A percentile compares a stretch with the other conserved stretches of the same genome.
Evolutionary conservation across 352 stramenopile genomes (phyloP).

Genomic region (Pythium phragmiticola): DNA sequence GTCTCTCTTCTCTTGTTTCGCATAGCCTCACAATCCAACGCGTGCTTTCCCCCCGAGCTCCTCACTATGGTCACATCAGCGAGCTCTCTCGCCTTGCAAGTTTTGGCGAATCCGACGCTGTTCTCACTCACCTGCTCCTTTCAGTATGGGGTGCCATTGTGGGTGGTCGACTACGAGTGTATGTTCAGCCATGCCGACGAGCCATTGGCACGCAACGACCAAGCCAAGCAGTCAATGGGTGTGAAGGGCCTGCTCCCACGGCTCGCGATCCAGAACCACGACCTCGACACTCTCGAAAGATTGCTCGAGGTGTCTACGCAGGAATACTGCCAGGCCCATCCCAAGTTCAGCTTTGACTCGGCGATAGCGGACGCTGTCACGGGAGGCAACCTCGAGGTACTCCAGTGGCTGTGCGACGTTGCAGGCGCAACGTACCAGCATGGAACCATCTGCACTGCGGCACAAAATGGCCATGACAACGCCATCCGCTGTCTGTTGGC

Average conservation of each 20-base stretch:
- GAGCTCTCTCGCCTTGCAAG: background rate
- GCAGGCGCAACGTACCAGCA: constrained; percentile 8
- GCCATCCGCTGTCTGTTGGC: constrained; percentile 16
- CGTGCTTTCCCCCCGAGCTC: background rate
- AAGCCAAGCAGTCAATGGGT: constrained; percentile 5
- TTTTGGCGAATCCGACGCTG: constrained; percentile 9
- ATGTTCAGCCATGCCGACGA: background rate
- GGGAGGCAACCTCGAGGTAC: constrained; percentile 5
- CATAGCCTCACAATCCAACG: background rate
- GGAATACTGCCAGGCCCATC: background rate
- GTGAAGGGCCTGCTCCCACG: background rate
- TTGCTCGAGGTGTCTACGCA: constrained; percentile 7
- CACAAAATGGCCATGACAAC: constrained; percentile 9
- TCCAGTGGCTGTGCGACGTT: constrained; percentile 17
- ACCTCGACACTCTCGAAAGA: constrained; percentile 12
- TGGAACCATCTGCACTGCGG: constrained; percentile 6
- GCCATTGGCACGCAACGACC: background rate
- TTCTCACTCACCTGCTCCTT: constrained; percentile 12
- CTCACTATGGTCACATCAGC: background rate
- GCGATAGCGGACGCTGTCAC: constrained; percentile 4
- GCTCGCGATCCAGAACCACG: constrained; percentile 16
- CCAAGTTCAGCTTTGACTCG: constrained; percentile 15
- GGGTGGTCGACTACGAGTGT: constrained; percentile 14
- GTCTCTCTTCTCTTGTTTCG: background rate
- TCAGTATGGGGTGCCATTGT: constrained; percentile 15